Base-by-base conservation (phyloP, 345 rosid species). In the Eutrema japonicum region DNA sequence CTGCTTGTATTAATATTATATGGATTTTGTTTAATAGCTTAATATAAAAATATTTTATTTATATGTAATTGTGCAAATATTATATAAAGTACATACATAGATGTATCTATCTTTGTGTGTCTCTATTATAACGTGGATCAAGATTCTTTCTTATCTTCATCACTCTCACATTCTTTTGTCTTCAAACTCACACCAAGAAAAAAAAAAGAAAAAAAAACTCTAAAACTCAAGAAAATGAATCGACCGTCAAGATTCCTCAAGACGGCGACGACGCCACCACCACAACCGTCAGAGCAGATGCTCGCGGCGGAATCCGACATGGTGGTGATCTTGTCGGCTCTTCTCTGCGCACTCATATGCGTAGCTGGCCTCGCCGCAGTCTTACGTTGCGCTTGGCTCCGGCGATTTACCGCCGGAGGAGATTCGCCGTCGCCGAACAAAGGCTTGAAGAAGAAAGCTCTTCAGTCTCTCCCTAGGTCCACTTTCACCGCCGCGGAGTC, bases 391-490 rank as follows among this genome's bases (percentile, higher is more conserved):
- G 84, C 92, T 52, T 86, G 88, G 73, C 74, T 84, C 45, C 85
- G 87, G 12, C 74, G 81, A 5, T 26, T 58, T 8, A 48, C 57
- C 12, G 18, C 10, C 4, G 57, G 60, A 41, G 33, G 36, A 40
- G 3, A 43, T 48, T 45, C 73, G 2, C 56, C 38, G 18, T 71
- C 62, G 74, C 81, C 74, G 48, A 87, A 83, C 73, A 78, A 79
- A 92, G 96, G 94, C 0, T 70, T 91, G 37, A 91, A 86, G 63
- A 89, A 85, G 89, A 89, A 89, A 78, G 79, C 83, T 22, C 84
- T 91, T 11, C 80, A 77, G 35, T 78, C 87, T 13, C 87, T 91
- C 6, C 97, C 97, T 10, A 86, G 76, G 57, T 60, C 86, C 73
- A 85, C 84, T 32, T 89, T 83, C 85, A 70, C 83, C 78, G 58